These are phyloP conservation scores for Endocalyx cinctus DNA, from an alignment of 2,329 filamentous ascomycete species.

Conservation along the genomic window DNA sequence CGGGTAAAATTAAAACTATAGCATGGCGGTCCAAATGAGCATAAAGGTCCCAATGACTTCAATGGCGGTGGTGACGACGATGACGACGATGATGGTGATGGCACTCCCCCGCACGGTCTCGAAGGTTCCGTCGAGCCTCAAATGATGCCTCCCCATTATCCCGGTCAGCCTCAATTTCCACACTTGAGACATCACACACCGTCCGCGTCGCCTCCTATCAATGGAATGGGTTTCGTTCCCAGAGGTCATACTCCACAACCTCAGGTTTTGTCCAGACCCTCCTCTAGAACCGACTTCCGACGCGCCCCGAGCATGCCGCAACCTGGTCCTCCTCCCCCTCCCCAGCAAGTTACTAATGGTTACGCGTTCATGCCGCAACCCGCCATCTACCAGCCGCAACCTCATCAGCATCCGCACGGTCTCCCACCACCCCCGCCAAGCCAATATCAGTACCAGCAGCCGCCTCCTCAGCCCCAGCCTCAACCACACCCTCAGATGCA, in stretches of 20 bases:
- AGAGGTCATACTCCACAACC: slow-evolving; percentile 81
- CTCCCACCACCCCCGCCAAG: slow-evolving; percentile 27
- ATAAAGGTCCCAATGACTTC: slow-evolving; percentile 93
- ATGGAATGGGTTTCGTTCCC: slow-evolving; percentile 65
- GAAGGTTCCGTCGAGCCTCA: slow-evolving; percentile 43
- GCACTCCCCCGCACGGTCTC: slow-evolving; percentile 67
- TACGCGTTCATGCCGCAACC: slow-evolving; percentile 84
- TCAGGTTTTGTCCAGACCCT: slow-evolving; percentile 67
- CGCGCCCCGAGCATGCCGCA: slow-evolving; percentile 71
- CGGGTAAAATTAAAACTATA: too few species aligned
- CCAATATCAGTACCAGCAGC: slow-evolving; percentile 31
- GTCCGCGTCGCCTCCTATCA: slow-evolving; percentile 86
- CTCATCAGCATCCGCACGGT: slow-evolving; percentile 39
- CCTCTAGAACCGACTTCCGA: slow-evolving; percentile 75
- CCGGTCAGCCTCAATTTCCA: slow-evolving; percentile 66
- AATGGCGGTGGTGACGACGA: slow-evolving; percentile 84
- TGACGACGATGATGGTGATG: slow-evolving; percentile 71
- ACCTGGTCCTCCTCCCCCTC: slow-evolving; percentile 54
- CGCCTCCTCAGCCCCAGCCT: too few species aligned
- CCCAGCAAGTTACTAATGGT: slow-evolving; percentile 60
- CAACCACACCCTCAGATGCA: slow-evolving; percentile 51
- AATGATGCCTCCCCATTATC: slow-evolving; percentile 67
- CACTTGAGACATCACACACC: slow-evolving; percentile 79
- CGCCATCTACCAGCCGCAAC: slow-evolving; percentile 73
- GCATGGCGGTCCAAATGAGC: slow-evolving; percentile 91